Evolutionary conservation across 495 filamentous ascomycete genomes (phyloP), one percentile per base, ranked within the genome.

Genomic region (Rusavskia elegans): DNA sequence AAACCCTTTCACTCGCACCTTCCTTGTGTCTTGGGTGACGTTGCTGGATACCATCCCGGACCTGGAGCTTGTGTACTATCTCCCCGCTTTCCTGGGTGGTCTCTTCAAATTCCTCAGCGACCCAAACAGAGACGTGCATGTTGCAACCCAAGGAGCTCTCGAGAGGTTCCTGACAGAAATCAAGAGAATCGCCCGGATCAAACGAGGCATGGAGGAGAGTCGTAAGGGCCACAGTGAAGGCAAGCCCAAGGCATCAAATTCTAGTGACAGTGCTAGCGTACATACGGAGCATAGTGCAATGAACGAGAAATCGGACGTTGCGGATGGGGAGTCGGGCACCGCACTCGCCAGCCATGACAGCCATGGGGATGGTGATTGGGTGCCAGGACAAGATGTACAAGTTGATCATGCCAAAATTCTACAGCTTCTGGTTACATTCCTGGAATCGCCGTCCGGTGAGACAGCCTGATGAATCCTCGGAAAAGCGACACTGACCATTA

Each of bases 21-120:
- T 99, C 61, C 69, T 99, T 30, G 93, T 99, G 25, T 87, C 85
- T 9, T 99, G 93, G 93, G 84, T 99, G 52, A 93, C 82, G 42
- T 66, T 99, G 10, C 71, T 99, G 23, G 93, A 99, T 65, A 95
- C 90, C 9, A 96, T 99, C 48, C 93, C 93, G 0, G 93, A 99
- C 60, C 71, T 99, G 41, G 93, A 99, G 66, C 81, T 99, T 4
- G 90, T 99, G 21, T 82, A 82, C 10, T 92, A 86, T 63, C 72
- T 99, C 37, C 93, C 93, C 8, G 88, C 89, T 45, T 97, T 97
- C 56, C 71, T 99, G 6, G 86, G 78, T 17, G 93, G 93, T 0
- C 72, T 99, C 48, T 82, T 97, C 62, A 87, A 83, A 52, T 99
- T 97, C 58, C 77, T 99, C 23, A 89, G 87, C 52, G 89, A 95